Base-by-base conservation (phyloP, 495 filamentous ascomycete species). In the Tuber borchii region DNA sequence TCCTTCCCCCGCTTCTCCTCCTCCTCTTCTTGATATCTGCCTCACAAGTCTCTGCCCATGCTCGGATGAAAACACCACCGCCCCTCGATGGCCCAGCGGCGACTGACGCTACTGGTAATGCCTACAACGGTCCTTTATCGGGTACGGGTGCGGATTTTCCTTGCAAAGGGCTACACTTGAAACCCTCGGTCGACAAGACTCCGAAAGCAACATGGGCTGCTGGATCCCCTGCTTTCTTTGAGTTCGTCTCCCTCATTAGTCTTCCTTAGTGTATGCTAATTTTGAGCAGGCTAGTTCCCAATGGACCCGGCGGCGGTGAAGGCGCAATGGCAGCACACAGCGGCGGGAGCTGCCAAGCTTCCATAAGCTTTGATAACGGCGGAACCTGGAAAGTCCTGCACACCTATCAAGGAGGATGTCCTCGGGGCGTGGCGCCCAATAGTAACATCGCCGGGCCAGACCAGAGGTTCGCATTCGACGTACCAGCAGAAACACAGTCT, bases 151-250 rank as follows among this genome's bases (percentile, higher is more conserved):
- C 81, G 17, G 81, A 87, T 39, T 87, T 85, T 73, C 83, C 86
- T 9, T 87, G 86, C 78, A 87, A 86, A 80, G 82, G 83, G 2
- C 87, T 87, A 46, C 86, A 86, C 69, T 81, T 78, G 26, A 82
- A 86, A 10, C 12, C 76, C 0, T 43, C 22, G 12, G 43, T 77
- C 43, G 71, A 83, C 45, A 76, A 44, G 34, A 73, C 73, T 5
- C 74, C 80, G 1, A 77, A 70, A 9, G 86, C 84, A 26, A 87
- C 84, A 10, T 92, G 87, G 75, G 83, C 82, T 5, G 88, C 90
- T 14, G 91, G 90, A 56, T 78, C 84, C 65, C 78, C 82, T 1
- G 81, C 72, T 16, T 74, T 69, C 42, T 82, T 82, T 17, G 81
- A 82, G 80, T 81, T 78, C 17, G 72, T 61, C 22, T 26, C 56